Percentiles rank a stretch among this genome's conserved stretches.
These are phyloP conservation scores for Vigna nakashimae DNA, from an alignment of 306 rosid species.

Conservation along the genomic window DNA sequence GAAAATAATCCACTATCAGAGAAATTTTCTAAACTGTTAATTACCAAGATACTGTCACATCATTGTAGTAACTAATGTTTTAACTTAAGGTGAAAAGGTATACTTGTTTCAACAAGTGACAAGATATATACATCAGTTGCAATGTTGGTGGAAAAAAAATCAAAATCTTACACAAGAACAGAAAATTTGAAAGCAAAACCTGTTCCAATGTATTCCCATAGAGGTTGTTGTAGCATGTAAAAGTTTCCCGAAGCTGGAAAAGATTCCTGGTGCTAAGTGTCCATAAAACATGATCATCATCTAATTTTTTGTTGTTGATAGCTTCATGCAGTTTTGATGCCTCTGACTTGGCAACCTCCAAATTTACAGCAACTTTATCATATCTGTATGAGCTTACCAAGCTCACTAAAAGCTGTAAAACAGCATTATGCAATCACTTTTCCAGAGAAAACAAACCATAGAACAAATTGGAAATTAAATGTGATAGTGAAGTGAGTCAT, in stretches of 20 bases:
- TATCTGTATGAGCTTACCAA: slow-evolving; percentile 86
- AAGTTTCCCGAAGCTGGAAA: slow-evolving; percentile 86
- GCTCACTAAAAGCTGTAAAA: slow-evolving; percentile 73
- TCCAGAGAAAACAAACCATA: slow-evolving; percentile 24
- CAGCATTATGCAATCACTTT: slow-evolving; percentile 21
- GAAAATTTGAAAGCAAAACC: slow-evolving; percentile 53
- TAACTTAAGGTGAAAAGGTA: not conserved
- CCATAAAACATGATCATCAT: slow-evolving; percentile 64
- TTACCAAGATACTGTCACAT: not conserved
- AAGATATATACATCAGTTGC: not conserved
- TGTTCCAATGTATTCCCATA: slow-evolving; percentile 64
- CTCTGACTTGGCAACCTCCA: slow-evolving; percentile 60
- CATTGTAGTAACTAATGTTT: slow-evolving; percentile 8
- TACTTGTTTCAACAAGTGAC: not conserved
- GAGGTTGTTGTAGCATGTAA: slow-evolving; percentile 66
- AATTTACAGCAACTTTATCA: slow-evolving; percentile 68
- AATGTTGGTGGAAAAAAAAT: slow-evolving; percentile 1
- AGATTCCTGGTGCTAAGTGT: slow-evolving; percentile 85
- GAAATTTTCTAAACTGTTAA: not conserved
- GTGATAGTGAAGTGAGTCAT: slow-evolving; percentile 9
- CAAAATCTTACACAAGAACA: not conserved
- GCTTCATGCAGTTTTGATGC: slow-evolving; percentile 74
- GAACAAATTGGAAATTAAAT: slow-evolving; percentile 21
- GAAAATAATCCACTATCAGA: slow-evolving; percentile 28
- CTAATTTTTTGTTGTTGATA: slow-evolving; percentile 63